Base-by-base conservation (phyloP, 2,329 filamentous ascomycete genomes). In the Verticillium dahliae region DNA sequence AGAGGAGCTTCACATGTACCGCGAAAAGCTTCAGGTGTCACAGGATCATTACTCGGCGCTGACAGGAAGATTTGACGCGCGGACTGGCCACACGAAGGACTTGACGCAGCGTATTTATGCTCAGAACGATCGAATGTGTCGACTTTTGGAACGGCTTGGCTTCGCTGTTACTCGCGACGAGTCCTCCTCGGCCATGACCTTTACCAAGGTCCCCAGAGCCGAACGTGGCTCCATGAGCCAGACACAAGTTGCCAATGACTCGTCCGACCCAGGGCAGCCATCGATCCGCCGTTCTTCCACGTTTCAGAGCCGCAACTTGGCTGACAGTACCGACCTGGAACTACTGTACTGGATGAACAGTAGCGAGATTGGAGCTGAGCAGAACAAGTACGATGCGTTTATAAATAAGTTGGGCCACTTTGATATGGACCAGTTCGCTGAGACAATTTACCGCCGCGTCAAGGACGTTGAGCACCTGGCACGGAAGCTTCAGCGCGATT, bases 401-500 rank as follows among this genome's bases (percentile, higher is more conserved):
- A 80, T 97, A 65, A 81, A 85, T 39, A 86, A 86, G 3, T 78
- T 97, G 18, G 86, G 90, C 18, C 84, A 85, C 34, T 95, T 99
- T 70, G 91, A 96, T 70, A 81, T 94, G 57, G 91, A 97, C 64
- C 81, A 85, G 3, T 96, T 97, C 69, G 86, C 87, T 56, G 94
- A 98, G 62, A 88, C 91, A 0, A 83, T 99, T 33, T 89, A 91
- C 65, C 95, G 94, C 69, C 89, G 95, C 14, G 86, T 97, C 69
- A 96, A 94, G 69, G 95, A 99, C 70, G 90, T 96, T 64, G 95
- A 99, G 74, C 89, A 95, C 67, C 89, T 95, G 63, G 93, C 93
- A 18, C 90, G 93, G 62, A 98, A 97, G 76, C 93, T 93, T 80
- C 92, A 95, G 70, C 91, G 91, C 63, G 95, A 99, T 72, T 89